phyloP scores from a whole-genome alignment of 176 grass and related monocot genomes.

The Paspalum vaginatum region DNA sequence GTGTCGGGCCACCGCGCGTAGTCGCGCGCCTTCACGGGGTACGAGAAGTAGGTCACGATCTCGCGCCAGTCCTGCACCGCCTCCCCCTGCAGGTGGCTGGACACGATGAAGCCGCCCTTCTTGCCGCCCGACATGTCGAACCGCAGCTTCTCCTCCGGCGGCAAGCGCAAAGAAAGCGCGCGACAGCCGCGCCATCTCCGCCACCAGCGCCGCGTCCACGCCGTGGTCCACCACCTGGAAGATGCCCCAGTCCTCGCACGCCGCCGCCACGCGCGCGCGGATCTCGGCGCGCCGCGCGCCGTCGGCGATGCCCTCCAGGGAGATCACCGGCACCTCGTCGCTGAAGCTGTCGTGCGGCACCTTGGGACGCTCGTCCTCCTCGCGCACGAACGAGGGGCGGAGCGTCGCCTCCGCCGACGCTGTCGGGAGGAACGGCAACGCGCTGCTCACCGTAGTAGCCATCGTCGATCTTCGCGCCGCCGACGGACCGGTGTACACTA shows the following conservation, averaged over 20 bases:
- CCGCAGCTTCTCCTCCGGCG: slow-evolving; percentile 75
- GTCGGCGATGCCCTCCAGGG: slow-evolving; percentile 56
- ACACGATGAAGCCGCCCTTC: slow-evolving; percentile 97
- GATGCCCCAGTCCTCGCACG: slow-evolving; percentile 89
- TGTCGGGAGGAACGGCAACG: slow-evolving; percentile 64
- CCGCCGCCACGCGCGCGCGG: slow-evolving; percentile 56
- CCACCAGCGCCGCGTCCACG: slow-evolving; percentile 61
- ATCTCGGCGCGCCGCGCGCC: slow-evolving; percentile 56
- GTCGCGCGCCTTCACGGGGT: slow-evolving; percentile 68
- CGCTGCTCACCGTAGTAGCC: slow-evolving; percentile 47
- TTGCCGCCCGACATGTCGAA: slow-evolving; percentile 95
- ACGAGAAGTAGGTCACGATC: slow-evolving; percentile 93
- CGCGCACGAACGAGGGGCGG: slow-evolving; percentile 78
- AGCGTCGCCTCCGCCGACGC: slow-evolving; percentile 52
- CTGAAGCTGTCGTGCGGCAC: slow-evolving; percentile 94
- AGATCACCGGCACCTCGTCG: slow-evolving; percentile 75
- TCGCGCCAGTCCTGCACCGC: slow-evolving; percentile 91
- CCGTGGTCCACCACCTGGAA: slow-evolving; percentile 97
- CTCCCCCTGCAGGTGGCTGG: slow-evolving; percentile 97
- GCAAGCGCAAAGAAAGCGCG: slow-evolving; percentile 86
- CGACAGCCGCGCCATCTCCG: slow-evolving; percentile 57
- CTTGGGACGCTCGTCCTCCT: slow-evolving; percentile 90
- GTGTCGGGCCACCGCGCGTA: slow-evolving; percentile 87
- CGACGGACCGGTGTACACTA: too few species aligned
- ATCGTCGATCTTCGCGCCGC: slow-evolving; percentile 1